These are phyloP conservation scores for Globisporangium spiculum DNA, from an alignment of 352 stramenopile species.

Conservation along the genomic window DNA sequence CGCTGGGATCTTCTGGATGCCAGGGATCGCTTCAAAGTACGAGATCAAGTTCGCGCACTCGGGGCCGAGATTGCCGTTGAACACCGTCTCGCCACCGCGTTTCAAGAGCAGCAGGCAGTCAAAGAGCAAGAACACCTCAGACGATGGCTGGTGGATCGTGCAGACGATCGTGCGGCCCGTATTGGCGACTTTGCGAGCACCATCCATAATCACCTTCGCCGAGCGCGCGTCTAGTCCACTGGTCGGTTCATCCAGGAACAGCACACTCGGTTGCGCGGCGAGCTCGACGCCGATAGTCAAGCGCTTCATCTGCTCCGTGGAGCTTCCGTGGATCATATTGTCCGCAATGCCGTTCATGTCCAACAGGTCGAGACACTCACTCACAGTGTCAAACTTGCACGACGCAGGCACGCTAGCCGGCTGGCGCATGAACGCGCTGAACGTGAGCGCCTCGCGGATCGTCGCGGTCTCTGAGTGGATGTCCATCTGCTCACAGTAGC, in stretches of 20 bases:
- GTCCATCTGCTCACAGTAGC: slow-evolving; percentile 86
- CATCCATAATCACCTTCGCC: slow-evolving; percentile 17
- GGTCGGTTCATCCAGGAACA: slow-evolving; percentile 3
- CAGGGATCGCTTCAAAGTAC: slow-evolving; percentile 28
- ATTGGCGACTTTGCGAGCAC: slow-evolving; percentile 9
- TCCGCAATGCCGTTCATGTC: slow-evolving; percentile 20
- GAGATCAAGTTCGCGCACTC: slow-evolving; percentile 21
- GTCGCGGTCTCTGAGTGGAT: slow-evolving; percentile 86
- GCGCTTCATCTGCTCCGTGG: slow-evolving; percentile 17
- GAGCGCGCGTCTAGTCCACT: slow-evolving; percentile 6
- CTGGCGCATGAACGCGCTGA: slow-evolving; percentile 82
- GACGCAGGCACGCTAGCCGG: slow-evolving; percentile 4
- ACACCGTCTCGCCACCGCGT: slow-evolving; percentile 48
- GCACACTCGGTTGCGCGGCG: slow-evolving; percentile 7
- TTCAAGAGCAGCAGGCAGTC: slow-evolving; percentile 81
- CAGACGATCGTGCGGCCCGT: slow-evolving; percentile 15
- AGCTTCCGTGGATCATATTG: slow-evolving; percentile 20
- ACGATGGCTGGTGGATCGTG: slow-evolving; percentile 16
- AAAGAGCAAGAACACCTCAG: slow-evolving; percentile 36
- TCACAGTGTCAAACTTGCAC: slow-evolving; percentile 18
- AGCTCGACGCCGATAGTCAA: slow-evolving; percentile 8
- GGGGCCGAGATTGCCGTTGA: slow-evolving; percentile 24
- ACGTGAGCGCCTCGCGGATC: slow-evolving; percentile 87
- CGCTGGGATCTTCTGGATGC: slow-evolving; percentile 13
- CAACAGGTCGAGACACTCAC: slow-evolving; percentile 18